Conservation (phyloP, 2,329 filamentous ascomycete species). For the Colletotrichum sp. region DNA sequence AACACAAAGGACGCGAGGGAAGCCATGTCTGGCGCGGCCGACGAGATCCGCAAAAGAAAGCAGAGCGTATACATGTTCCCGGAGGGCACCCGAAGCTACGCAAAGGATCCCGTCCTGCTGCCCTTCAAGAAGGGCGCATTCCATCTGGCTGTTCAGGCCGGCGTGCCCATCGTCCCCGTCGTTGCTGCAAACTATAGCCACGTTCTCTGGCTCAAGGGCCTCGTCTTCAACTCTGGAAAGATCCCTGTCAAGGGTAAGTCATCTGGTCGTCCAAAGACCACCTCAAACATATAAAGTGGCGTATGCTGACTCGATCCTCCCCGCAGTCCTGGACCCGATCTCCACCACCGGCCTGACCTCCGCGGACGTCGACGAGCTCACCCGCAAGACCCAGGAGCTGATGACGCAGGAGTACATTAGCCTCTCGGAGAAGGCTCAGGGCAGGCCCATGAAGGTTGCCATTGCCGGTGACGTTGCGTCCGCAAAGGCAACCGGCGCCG, state of each 20-base stretch:
- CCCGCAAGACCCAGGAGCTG: slow-evolving; percentile 69
- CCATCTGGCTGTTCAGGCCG: slow-evolving; percentile 91
- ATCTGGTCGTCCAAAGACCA: background rate
- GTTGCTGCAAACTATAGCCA: slow-evolving; percentile 82
- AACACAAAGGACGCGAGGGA: slow-evolving; percentile 83
- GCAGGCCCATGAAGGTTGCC: slow-evolving; percentile 28
- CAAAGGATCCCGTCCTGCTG: slow-evolving; percentile 78
- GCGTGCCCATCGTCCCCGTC: slow-evolving; percentile 89
- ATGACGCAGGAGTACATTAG: slow-evolving; percentile 73
- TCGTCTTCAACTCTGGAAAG: slow-evolving; percentile 69
- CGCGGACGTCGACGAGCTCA: slow-evolving; percentile 78
- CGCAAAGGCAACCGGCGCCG: slow-evolving; percentile 17
- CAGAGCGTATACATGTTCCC: slow-evolving; percentile 88
- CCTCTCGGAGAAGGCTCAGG: slow-evolving; percentile 57
- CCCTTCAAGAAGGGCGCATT: slow-evolving; percentile 99
- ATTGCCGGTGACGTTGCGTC: background rate
- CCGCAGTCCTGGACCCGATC: slow-evolving; percentile 78
- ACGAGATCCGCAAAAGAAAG: slow-evolving; percentile 73
- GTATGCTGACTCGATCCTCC: background rate
- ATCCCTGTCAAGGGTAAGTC: slow-evolving; percentile 77
- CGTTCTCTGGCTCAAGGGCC: slow-evolving; percentile 67
- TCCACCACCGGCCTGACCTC: slow-evolving; percentile 74
- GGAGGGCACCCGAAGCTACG: slow-evolving; percentile 92
- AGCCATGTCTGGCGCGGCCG: slow-evolving; percentile 83
- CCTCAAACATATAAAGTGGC: background rate